Conservation (phyloP, 257 asterid species). For the Dorcoceras hygrometricum region DNA sequence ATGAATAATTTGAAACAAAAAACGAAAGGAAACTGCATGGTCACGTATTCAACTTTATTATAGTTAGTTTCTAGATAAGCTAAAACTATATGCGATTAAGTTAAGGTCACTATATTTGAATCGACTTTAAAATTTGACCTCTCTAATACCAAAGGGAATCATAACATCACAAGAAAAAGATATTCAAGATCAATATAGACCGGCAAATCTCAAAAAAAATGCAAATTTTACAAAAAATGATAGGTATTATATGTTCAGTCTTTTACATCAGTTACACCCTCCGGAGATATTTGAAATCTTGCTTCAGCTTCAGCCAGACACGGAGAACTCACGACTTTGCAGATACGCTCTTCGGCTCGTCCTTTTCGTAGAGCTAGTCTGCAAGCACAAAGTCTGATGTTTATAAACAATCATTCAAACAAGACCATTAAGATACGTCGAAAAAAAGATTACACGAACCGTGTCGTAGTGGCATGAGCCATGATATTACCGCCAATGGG, state of each 20-base stretch:
- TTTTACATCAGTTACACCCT: constrained; percentile 82
- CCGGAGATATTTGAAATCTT: constrained; percentile 77
- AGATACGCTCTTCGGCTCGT: constrained; percentile 90
- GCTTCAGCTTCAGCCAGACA: constrained; percentile 97
- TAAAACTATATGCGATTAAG: no score
- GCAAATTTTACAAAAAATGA: background rate
- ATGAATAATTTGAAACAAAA: no score
- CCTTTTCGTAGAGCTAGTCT: constrained; percentile 91
- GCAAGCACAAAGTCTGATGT: constrained; percentile 9
- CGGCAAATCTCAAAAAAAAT: background rate
- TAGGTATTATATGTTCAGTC: constrained; percentile 36
- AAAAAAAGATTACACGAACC: constrained; percentile 40
- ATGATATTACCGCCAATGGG: constrained; percentile 96
- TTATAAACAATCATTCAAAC: background rate
- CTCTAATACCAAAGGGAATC: background rate
- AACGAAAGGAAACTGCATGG: no score
- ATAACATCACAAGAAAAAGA: background rate
- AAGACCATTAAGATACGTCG: background rate
- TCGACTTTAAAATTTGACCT: background rate
- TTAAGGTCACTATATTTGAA: background rate
- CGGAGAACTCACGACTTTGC: constrained; percentile 92
- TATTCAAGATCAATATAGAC: background rate
- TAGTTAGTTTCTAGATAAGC: background rate
- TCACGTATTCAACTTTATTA: no score
- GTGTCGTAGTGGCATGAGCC: constrained; percentile 96